Percentiles rank a stretch among this genome's conserved stretches.
Evolutionary conservation across 2,329 filamentous ascomycete species (phyloP).

Genomic region (Nigrospora oryzae): DNA sequence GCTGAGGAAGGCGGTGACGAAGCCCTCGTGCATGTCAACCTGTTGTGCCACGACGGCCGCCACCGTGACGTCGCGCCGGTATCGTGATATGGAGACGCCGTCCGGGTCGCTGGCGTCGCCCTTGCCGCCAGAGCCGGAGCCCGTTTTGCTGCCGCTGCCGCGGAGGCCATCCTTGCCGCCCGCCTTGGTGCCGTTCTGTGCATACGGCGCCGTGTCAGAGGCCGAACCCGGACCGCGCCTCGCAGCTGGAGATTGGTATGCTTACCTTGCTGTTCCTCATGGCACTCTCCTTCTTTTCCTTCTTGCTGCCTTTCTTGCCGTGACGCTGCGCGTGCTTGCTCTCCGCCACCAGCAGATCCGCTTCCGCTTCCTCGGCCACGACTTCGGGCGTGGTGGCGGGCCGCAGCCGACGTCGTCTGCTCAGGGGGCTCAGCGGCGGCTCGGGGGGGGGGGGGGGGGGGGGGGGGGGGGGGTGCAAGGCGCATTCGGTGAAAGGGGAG

Average conservation of each 20-base stretch:
- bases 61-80: conserved; percentile 45
- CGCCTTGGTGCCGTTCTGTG: too few relatives aligned
- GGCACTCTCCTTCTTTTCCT: too few relatives aligned
- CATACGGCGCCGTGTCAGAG: too few relatives aligned
- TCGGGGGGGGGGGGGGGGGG: background rate
- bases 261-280: too few relatives aligned
- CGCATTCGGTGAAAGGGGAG: too few relatives aligned
- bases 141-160: conserved; percentile 24
- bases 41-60: conserved; percentile 63
- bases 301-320: too few relatives aligned
- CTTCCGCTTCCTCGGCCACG: background rate
- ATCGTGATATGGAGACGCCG: conserved; percentile 40
- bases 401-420: background rate
- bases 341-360: conserved; percentile 15
- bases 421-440: background rate
- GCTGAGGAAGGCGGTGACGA: conserved; percentile 62
- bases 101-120: conserved; percentile 17
- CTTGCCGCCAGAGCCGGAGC: conserved; percentile 15
- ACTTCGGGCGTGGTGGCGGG: background rate
- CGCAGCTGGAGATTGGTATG: too few relatives aligned
- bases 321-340: conserved; percentile 1
- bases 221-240: too few relatives aligned
- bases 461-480: background rate
- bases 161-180: too few relatives aligned
- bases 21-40: conserved; percentile 55